A percentile compares a stretch with the other conserved stretches of the same genome.
Conservation (phyloP, 768 basidiomycete species). For the Phylloporus arenicola region DNA sequence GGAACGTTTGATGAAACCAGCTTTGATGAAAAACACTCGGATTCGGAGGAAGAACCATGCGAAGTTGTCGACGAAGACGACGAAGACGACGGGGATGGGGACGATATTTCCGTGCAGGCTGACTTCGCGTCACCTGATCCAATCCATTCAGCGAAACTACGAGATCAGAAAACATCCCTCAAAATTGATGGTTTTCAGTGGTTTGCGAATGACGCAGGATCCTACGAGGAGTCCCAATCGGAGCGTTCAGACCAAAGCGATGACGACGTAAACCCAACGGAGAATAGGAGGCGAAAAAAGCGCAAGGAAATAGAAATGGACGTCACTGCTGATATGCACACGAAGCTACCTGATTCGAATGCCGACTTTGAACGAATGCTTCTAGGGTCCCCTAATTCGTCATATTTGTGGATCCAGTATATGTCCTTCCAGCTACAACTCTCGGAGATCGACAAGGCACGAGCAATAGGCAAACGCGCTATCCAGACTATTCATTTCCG, state of each 20-base stretch:
- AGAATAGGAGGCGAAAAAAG: conserved; percentile 62
- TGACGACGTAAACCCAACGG: conserved; percentile 12
- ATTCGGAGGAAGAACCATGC: conserved; percentile 15
- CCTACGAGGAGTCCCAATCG: conserved; percentile 37
- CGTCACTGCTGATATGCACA: conserved; percentile 83
- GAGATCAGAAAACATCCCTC: conserved; percentile 30
- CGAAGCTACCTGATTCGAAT: conserved; percentile 80
- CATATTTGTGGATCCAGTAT: conserved; percentile 97
- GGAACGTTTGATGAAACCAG: conserved; percentile 19
- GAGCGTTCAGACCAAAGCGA: conserved; percentile 43
- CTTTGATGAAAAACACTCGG: conserved; percentile 3
- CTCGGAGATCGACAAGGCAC: conserved; percentile 94
- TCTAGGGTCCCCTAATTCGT: conserved; percentile 92
- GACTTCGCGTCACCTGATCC: neutral
- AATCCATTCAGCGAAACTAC: neutral
- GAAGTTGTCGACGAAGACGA: conserved; percentile 11
- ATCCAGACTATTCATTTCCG: conserved; percentile 87
- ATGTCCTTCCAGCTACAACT: conserved; percentile 98
- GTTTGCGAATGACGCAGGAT: conserved; percentile 40
- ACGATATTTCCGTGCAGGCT: conserved; percentile 18
- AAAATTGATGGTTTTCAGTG: conserved; percentile 68
- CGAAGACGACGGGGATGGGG: conserved; percentile 15
- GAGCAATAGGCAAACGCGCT: conserved; percentile 80
- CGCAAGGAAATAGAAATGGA: conserved; percentile 73
- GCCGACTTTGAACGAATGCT: conserved; percentile 92